Base-by-base conservation (phyloP, 2,329 filamentous ascomycete genomes). In the Magnaporthiopsis incrustans region DNA sequence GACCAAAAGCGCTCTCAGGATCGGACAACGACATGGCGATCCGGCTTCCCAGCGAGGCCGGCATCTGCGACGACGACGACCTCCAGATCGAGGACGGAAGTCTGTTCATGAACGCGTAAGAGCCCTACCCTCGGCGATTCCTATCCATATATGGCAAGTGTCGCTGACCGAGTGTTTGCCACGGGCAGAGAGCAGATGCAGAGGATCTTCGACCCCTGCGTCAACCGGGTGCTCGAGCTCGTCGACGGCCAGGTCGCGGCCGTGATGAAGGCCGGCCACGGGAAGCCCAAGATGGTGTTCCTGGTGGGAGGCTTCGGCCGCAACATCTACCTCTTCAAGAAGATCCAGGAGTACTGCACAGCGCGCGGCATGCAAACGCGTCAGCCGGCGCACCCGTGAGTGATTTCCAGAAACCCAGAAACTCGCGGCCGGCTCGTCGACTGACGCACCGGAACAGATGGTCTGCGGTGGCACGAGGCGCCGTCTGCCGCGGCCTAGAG, bases 401-500 rank as follows among this genome's bases (percentile, higher is more conserved):
- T 60, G 15, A 5, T 14, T 25, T 10, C 15, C 22, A n/a, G 4
- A 35, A 35, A 35, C 33, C 12, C 33, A 12, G 10, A 7, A 35
- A 8, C 33, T 3, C 33, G 2, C 11, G 8, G 33, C 12, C 11
- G 8, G 33, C 12, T 35, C 8, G 4, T 8, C 33, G 11, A 35
- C 33, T 35, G 10, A 58, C 12, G 30, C 5, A 1, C 22, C 11
- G 27, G 18, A 8, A 30, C 32, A 61, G 59, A 44, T 64, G 63
- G 59, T 66, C 60, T 7, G 64, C 64, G 3, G 64, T 64, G 1
- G 62, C 64, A 14, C 62, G 62, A 11, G 64, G 67, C 27, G 68
- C 66, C 11, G 66, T 69, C 18, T 66, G 66, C 35, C 64, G 67
- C 27, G 68, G 67, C 11, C 67, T 69, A 22, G 68, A 68, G 27